Evolutionary conservation across 495 filamentous ascomycete species (phyloP), one percentile per base, ranked within the genome.

Genomic region (Apodospora peruviana): DNA sequence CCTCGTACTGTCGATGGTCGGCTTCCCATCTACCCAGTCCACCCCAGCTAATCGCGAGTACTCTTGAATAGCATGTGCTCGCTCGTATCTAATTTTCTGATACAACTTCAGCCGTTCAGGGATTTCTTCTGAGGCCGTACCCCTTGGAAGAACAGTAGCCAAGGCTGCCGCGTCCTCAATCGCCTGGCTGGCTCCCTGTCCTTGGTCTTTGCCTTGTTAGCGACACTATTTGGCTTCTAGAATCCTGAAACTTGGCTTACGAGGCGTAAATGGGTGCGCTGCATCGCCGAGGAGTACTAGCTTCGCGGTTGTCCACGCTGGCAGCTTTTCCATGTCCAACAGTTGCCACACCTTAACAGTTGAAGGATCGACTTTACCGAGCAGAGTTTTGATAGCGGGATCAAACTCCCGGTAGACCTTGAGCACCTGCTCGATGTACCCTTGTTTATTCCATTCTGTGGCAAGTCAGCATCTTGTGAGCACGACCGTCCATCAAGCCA

Each of bases 151-250:
- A 1, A 84, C 56, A 12, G 72, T 69, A 5, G 71, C 74, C 1
- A 85, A 64, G 4, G 76, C 68, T 0, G 78, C 75, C 4, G 75
- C 80, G 52, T 85, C 81, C 56, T 87, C 81, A 27, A 83, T 77
- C 0, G 78, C 78, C 57, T 76, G 72, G 1, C 69, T 75, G 11
- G 62, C 77, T 27, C 78, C 78, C 53, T 83, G 78, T 0, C 76
- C 78, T 55, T 77, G 71, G 43, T 75, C 67, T 65, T 27, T 34
- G 7, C 29, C 36, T 14, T 18, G 16, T n/a, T n/a, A 2, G 11
- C 24, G 22, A 10, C 36, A 41, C 45, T 8, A 47, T 38, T 23
- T 11, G 18, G 11, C 24, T 2, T 34, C 4, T 9, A 43, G n/a
- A n/a, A 22, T 2, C 7, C 3, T 1, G 19, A 18, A 8, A n/a